Conservation (phyloP, 306 rosid species). For the Chamaecrista fasciculata region DNA sequence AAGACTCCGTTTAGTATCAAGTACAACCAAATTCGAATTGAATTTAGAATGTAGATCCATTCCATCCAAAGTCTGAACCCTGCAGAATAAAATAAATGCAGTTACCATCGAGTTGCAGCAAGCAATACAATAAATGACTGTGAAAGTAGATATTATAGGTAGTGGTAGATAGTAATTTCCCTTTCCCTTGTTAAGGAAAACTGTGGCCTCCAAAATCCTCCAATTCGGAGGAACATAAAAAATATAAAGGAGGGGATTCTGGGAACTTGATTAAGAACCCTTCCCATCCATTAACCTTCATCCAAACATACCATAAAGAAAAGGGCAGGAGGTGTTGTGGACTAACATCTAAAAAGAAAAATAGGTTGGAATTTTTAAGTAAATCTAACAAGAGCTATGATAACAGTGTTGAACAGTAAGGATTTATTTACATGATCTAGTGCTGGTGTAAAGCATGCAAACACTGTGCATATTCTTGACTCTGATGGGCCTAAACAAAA, state of each 20-base stretch:
- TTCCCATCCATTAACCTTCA: neutral
- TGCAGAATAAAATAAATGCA: slow-evolving; percentile 36
- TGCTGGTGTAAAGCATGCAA: slow-evolving; percentile 97
- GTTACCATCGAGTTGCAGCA: slow-evolving; percentile 28
- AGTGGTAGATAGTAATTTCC: neutral
- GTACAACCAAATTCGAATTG: neutral
- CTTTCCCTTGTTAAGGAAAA: neutral
- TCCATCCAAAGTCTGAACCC: slow-evolving; percentile 86
- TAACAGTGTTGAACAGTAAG: slow-evolving; percentile 38
- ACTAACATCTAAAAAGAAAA: neutral
- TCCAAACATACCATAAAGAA: neutral
- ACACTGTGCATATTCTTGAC: slow-evolving; percentile 93
- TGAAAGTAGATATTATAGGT: neutral
- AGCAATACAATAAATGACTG: neutral
- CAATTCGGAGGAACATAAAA: neutral
- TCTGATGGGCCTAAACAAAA: slow-evolving; percentile 84
- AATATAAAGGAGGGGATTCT: neutral
- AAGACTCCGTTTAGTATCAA: neutral
- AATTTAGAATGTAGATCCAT: slow-evolving; percentile 64
- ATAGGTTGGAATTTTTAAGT: neutral
- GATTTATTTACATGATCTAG: slow-evolving; percentile 74
- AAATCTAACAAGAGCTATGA: slow-evolving; percentile 17
- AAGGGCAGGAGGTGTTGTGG: neutral
- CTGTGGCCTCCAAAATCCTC: neutral
- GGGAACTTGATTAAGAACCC: neutral